These are phyloP conservation scores for Ustilago shanxiensis DNA, from an alignment of 1,284 basidiomycete species.

Conservation along the genomic window DNA sequence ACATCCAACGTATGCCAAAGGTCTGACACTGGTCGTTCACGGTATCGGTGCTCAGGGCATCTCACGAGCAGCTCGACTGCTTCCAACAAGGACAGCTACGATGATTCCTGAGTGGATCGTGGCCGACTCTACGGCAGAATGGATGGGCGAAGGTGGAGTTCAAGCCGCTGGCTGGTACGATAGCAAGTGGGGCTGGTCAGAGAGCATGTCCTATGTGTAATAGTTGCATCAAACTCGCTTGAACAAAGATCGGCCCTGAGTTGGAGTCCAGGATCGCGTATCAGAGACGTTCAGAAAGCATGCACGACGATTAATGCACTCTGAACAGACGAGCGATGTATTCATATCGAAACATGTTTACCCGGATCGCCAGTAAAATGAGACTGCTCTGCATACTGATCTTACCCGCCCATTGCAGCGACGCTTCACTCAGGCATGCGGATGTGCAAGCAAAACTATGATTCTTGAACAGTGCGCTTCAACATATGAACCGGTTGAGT, in stretches of 20 bases:
- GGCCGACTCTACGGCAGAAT: slow-evolving; percentile 23
- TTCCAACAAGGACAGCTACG: slow-evolving; percentile 52
- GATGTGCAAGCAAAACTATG: too few species aligned
- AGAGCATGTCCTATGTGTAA: slow-evolving; percentile 45
- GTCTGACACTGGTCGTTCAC: slow-evolving; percentile 32
- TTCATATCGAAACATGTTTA: too few species aligned
- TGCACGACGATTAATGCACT: background rate
- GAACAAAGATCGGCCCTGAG: too few species aligned
- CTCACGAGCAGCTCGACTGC: slow-evolving; percentile 36
- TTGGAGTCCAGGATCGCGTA: background rate
- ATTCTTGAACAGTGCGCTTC: too few species aligned
- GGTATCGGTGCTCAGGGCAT: slow-evolving; percentile 39
- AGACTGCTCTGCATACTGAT: too few species aligned
- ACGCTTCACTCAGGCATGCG: too few species aligned
- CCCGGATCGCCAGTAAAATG: too few species aligned
- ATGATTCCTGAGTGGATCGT: slow-evolving; percentile 57
- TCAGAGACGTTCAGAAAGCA: background rate
- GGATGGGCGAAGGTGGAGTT: slow-evolving; percentile 46
- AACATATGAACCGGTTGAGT: too few species aligned
- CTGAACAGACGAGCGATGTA: too few species aligned
- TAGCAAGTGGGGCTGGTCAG: slow-evolving; percentile 43
- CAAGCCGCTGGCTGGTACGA: slow-evolving; percentile 55
- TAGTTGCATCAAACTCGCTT: slow-evolving; percentile 2
- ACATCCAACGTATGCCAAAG: slow-evolving; percentile 10
- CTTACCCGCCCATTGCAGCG: too few species aligned